Conservation (phyloP, 441 rosid genomes). For the Jatropha multifida region DNA sequence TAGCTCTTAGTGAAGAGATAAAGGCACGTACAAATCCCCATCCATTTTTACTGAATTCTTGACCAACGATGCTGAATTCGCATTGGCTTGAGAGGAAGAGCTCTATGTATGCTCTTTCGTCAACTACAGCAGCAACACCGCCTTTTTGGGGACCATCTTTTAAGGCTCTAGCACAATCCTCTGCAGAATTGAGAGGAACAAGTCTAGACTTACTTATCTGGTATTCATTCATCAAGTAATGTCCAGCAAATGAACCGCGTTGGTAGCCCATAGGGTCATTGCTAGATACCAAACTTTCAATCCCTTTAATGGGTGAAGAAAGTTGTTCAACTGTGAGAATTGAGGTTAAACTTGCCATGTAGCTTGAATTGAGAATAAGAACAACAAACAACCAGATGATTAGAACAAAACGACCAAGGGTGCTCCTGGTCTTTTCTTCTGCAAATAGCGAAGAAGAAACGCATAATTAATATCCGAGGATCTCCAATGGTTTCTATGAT, state of each 20-base stretch:
- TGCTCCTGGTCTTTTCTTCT: constrained; percentile 34
- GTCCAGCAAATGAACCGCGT: constrained; percentile 24
- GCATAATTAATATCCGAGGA: background rate
- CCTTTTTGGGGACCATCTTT: constrained; percentile 26
- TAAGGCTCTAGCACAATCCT: constrained; percentile 31
- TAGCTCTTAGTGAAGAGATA: background rate
- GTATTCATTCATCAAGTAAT: constrained; percentile 24
- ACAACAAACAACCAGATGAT: constrained; percentile 40
- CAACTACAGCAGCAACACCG: constrained; percentile 37
- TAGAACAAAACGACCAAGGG: constrained; percentile 36
- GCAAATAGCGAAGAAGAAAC: constrained; percentile 1
- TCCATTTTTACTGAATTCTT: constrained; percentile 37
- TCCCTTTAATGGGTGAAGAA: constrained; percentile 15
- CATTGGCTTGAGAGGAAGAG: constrained; percentile 36
- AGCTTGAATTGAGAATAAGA: constrained; percentile 34
- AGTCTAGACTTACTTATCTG: constrained; percentile 32
- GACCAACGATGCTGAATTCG: constrained; percentile 35
- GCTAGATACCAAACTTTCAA: constrained; percentile 10
- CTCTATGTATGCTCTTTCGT: constrained; percentile 35
- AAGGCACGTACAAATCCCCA: constrained; percentile 39
- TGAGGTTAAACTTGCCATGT: constrained; percentile 23
- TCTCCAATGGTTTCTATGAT: background rate
- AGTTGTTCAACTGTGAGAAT: constrained; percentile 20
- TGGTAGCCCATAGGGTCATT: constrained; percentile 19
- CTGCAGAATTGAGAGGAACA: constrained; percentile 29